phyloP scores from a whole-genome alignment of 1,284 basidiomycete genomes.

The Phellopilus nigrolimitatus region DNA sequence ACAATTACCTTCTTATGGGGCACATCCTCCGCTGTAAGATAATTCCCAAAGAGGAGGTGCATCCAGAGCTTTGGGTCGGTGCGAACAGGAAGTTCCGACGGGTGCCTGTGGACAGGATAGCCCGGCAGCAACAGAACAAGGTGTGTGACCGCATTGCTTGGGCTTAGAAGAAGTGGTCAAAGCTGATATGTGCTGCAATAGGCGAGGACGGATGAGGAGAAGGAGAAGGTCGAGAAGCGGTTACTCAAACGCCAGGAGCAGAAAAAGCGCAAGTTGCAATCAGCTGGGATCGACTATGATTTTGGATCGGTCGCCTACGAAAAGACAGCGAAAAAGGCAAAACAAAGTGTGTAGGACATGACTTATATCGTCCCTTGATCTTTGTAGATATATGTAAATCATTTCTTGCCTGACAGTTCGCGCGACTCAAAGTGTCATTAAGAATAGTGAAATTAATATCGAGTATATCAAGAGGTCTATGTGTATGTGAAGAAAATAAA shows the following conservation, averaged over 20 bases:
- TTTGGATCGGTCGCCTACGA: slow-evolving; percentile 72
- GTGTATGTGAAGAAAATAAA: too few relatives aligned
- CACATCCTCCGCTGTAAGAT: slow-evolving; percentile 88
- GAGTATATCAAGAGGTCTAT: too few relatives aligned
- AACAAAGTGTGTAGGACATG: background rate
- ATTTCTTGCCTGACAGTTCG: background rate
- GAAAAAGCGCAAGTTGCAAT: slow-evolving; percentile 76
- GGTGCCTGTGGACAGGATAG: slow-evolving; percentile 72
- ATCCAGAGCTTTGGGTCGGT: slow-evolving; percentile 95
- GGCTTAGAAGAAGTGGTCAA: slow-evolving; percentile 9
- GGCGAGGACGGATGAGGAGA: slow-evolving; percentile 74
- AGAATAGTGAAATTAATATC: too few relatives aligned
- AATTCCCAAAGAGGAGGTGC: slow-evolving; percentile 83
- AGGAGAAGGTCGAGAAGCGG: slow-evolving; percentile 62
- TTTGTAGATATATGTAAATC: slow-evolving; percentile 12
- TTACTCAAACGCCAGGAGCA: slow-evolving; percentile 75
- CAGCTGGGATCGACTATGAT: slow-evolving; percentile 86
- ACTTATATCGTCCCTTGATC: too few relatives aligned
- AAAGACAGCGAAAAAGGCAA: too few relatives aligned
- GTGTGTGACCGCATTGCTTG: slow-evolving; percentile 36
- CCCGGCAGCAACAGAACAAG: slow-evolving; percentile 76
- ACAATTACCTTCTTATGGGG: slow-evolving; percentile 96
- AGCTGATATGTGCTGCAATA: slow-evolving; percentile 30
- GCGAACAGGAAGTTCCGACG: slow-evolving; percentile 87
- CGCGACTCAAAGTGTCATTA: too few relatives aligned